Evolutionary conservation across 2,329 filamentous ascomycete genomes (phyloP), one percentile per base, ranked within the genome.

Genomic region (Aspergillus sp.): DNA sequence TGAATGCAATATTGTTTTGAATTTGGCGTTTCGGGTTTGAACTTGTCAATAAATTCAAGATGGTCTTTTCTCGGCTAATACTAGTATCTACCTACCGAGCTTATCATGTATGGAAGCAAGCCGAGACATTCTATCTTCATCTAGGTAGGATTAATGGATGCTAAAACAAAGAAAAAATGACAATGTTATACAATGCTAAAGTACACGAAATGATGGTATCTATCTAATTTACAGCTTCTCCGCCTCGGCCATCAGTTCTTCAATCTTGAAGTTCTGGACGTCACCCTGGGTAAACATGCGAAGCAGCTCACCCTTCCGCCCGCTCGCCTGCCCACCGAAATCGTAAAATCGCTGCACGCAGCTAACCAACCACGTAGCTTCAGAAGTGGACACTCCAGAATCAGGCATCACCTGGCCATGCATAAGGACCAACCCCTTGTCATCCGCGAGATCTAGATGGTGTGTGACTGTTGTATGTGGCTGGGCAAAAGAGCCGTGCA

Each of bases 391-490:
- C 5, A 96, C 86, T 4, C 93, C 93, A 12, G 87, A 80, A 30
- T 88, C 88, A 59, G 91, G 86, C 54, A 90, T 80, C 13, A 98
- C 88, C 64, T 83, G 82, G 0, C 95, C 95, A 70, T 95, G 89
- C 80, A 97, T 88, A 61, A 99, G 79, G 13, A 97, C 92, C 24
- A 98, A 70, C 5, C 87, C 90, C 67, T 91, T 90, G 9, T 86
- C 83, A 58, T 83, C 80, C 0, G 85, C 85, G 2, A 97, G 78
- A 74, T 99, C 95, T 15, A 89, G 78, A 75, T 99, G 91, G 75
- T 98, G 92, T 41, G 93, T 97, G 55, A 98, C 81, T 3, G 91
- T 97, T 0, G 95, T 99, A 71, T 99, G 95, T 47, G 95, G 93
- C 74, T 89, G 86, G 45, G 91, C 91, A 70, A 87, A 99, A 74